These are phyloP conservation scores for Balakata baccata DNA, from an alignment of 345 rosid species.

Conservation along the genomic window DNA sequence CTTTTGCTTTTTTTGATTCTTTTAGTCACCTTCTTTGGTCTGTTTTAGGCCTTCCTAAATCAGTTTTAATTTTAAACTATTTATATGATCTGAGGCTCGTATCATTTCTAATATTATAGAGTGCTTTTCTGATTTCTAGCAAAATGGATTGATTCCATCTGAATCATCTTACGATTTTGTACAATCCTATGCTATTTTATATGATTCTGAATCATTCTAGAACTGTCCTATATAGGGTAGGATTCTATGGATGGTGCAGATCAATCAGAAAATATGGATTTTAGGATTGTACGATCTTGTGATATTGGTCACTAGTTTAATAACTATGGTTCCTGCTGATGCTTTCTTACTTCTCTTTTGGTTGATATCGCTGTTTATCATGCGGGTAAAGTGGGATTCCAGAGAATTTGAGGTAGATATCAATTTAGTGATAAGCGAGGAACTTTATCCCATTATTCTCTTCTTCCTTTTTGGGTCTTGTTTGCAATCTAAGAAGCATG, in stretches of 20 bases:
- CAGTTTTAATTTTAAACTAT: too few relatives aligned
- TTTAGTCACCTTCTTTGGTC: too few relatives aligned
- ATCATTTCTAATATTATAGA: not conserved
- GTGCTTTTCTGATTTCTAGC: too few relatives aligned
- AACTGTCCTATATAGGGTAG: too few relatives aligned
- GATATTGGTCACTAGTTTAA: too few relatives aligned
- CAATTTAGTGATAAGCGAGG: not conserved
- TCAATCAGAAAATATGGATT: not conserved
- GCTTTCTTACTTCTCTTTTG: not conserved
- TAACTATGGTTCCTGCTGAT: not conserved
- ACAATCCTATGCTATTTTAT: too few relatives aligned
- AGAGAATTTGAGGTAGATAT: constrained; percentile 1
- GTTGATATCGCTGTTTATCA: too few relatives aligned
- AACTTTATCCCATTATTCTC: not conserved
- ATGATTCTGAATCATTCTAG: too few relatives aligned
- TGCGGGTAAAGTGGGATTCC: not conserved
- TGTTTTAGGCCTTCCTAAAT: not conserved
- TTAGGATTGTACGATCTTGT: not conserved
- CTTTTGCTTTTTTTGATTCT: too few relatives aligned
- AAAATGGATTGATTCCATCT: too few relatives aligned
- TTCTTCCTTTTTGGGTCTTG: constrained; percentile 3
- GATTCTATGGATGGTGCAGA: not conserved
- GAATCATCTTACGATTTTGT: too few relatives aligned
- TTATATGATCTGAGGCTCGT: not conserved
- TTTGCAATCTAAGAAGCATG: too few relatives aligned